Evolutionary conservation across 805 yeast genomes (phyloP).

Genomic region (Candida sonorensis): DNA sequence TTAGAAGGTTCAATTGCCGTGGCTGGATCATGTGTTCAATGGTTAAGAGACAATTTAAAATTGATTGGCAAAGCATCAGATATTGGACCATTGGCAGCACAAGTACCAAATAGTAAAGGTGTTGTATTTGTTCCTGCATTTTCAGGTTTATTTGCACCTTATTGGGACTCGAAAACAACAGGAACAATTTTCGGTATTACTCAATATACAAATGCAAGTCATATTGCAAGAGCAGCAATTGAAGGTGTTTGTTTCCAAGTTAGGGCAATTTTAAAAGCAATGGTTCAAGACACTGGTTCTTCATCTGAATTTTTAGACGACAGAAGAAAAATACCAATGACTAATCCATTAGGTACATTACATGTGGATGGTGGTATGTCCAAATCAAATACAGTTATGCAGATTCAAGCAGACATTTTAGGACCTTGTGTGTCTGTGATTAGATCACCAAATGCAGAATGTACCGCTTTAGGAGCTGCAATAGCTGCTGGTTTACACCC

Average conservation of each 20-base stretch:
- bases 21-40: constrained; percentile 89
- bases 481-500: constrained; percentile 83
- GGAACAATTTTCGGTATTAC: constrained; percentile 93
- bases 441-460: constrained; percentile 78
- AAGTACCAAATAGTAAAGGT: constrained; percentile 78
- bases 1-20: constrained; percentile 95
- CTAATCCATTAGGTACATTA: constrained; percentile 34
- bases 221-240: constrained; percentile 88
- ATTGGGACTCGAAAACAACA: constrained; percentile 89
- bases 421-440: constrained; percentile 81
- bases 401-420: constrained; percentile 85
- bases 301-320: constrained; percentile 53
- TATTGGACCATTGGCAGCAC: constrained; percentile 83
- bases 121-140: constrained; percentile 94
- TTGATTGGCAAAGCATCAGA: constrained; percentile 77
- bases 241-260: constrained; percentile 96
- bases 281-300: constrained; percentile 70
- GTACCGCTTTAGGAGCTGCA: constrained; percentile 95
- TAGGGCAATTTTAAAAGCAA: constrained; percentile 81
- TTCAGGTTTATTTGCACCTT: constrained; percentile 90
- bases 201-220: constrained; percentile 85
- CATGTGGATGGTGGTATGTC: constrained; percentile 97
- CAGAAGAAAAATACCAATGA: constrained; percentile 28
- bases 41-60: constrained; percentile 88
- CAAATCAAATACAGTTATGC: constrained; percentile 83